Evolutionary conservation across 352 stramenopile genomes (phyloP), one percentile per base, ranked within the genome.

Genomic region (Plasmopara muralis): DNA sequence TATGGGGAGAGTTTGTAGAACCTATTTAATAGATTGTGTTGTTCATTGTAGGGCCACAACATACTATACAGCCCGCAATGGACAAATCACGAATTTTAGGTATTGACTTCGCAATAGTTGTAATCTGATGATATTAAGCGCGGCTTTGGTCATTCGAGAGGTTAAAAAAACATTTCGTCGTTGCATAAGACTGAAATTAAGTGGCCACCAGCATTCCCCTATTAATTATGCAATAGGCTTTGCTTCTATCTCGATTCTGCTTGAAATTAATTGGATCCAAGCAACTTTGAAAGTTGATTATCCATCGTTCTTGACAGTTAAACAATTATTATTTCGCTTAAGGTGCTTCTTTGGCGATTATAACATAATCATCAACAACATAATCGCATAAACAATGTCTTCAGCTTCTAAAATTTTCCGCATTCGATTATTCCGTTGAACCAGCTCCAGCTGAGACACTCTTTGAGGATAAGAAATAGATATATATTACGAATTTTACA

Each of bases 191-290:
- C 4, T 30, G 29, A 6, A 4, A 6, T 2, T 16, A 4, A 13
- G 16, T 25, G 40, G 7, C 40, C 6, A 13, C 18, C 15, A 12
- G 28, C 15, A 25, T 45, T 12, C 40, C 40, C 13, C 28, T 33
- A 16, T 20, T 34, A 0, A 31, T 9, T 25, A 51, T 51, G 12
- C 31, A 42, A 13, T 51, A 51, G 15, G 43, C 30, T 43, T 51
- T 43, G 45, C 20, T 51, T 33, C 20, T 43, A 7, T 34, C 15
- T 51, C 41, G 2, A 31, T 51, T 43, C n/a, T 51, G 31, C 5
- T 51, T 51, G 45, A 42, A 34, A 33, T 51, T 16, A 20, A 51
- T 51, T n/a, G n/a, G n/a, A n/a, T n/a, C n/a, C n/a, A n/a, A n/a
- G n/a, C n/a, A 25, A 18, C 9, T 9, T 20, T n/a, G 25, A 12